Evolutionary conservation across 106 monocot species (phyloP).

Genomic region (Dendrobium catenatum): DNA sequence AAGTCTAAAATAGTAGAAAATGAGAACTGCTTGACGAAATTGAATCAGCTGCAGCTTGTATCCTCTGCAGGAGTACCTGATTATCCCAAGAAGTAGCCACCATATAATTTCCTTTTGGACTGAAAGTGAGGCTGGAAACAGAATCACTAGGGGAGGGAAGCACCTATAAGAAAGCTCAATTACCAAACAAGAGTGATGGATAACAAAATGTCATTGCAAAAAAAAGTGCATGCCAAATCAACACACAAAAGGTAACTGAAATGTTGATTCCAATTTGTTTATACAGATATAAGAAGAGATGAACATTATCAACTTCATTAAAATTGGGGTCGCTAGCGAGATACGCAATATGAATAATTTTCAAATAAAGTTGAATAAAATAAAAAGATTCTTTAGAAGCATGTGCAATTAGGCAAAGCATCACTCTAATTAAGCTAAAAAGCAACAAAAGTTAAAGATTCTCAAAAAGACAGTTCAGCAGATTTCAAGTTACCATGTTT

Average conservation of each 20-base stretch:
- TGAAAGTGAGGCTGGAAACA: constrained; percentile 86
- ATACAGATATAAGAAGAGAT: not conserved
- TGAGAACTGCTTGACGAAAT: not conserved
- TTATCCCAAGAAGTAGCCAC: constrained; percentile 99
- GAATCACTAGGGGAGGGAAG: constrained; percentile 71
- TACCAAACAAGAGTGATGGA: not conserved
- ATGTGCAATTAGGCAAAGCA: not conserved
- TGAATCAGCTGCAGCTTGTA: not conserved
- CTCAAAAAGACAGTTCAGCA: not conserved
- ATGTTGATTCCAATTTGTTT: not conserved
- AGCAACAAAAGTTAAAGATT: not conserved
- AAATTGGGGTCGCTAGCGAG: not conserved
- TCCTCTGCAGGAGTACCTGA: constrained; percentile 38
- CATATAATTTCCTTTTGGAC: constrained; percentile 84
- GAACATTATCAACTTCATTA: not conserved
- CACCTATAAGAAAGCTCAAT: constrained; percentile 38
- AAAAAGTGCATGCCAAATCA: too few relatives aligned
- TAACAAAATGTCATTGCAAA: not conserved
- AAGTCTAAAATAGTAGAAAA: not conserved
- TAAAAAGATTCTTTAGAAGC: not conserved
- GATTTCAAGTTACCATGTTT: not conserved
- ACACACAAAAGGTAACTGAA: too few relatives aligned
- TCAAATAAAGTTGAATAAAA: not conserved
- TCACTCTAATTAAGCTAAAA: not conserved
- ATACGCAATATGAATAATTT: not conserved